Evolutionary conservation across 345 rosid genomes (phyloP), one percentile per base, ranked within the genome.

Genomic region (Brassica carinata): DNA sequence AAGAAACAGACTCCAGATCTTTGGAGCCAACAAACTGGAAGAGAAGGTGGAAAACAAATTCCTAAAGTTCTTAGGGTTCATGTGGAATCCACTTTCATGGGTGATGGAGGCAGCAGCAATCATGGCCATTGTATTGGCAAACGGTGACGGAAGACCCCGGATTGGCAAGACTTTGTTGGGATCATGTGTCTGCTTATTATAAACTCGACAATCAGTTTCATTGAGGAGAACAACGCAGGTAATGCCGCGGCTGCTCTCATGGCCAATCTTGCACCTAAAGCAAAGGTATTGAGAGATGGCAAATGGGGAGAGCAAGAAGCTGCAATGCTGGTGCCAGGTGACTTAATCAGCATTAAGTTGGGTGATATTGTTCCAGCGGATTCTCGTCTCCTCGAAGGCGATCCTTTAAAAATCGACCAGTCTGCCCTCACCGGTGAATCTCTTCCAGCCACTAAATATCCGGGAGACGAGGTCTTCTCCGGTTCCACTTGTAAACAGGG

Each of bases 1-100:
- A 5, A 85, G 85, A 81, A 89, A 88, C 72, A 93, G 99, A 82
- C 88, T 95, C 1, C 81, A 79, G 15, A 89, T 87, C 48, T 93
- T 95, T 73, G 99, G 99, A 8, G 88, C 79, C 45, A 95, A 93
- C 83, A 95, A 93, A 80, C 91, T 95, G 0, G 96, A 93, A 76
- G 97, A 93, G 92, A 95, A 93, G 72, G 87, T 74, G 72, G 98
- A 95, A 79, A 85, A 81, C 79, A 95, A 93, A 59, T 0, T 93
- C 45, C 90, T 95, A 38, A 93, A 95, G 86, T 91, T 93, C 30
- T 75, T 93, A 85, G 98, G 98, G 19, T 93, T 95, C 67, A 93
- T 95, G 99, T 95, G 99, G 98, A 91, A 95, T 71, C 98, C 97
- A 76, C 79, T 93, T 4, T 95, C 99, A 58, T 95, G 99, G 99